A percentile compares a stretch with the other conserved stretches of the same genome.
Evolutionary conservation across 2,329 filamentous ascomycete genomes (phyloP).

Genomic region (Xylariaceae sp.): DNA sequence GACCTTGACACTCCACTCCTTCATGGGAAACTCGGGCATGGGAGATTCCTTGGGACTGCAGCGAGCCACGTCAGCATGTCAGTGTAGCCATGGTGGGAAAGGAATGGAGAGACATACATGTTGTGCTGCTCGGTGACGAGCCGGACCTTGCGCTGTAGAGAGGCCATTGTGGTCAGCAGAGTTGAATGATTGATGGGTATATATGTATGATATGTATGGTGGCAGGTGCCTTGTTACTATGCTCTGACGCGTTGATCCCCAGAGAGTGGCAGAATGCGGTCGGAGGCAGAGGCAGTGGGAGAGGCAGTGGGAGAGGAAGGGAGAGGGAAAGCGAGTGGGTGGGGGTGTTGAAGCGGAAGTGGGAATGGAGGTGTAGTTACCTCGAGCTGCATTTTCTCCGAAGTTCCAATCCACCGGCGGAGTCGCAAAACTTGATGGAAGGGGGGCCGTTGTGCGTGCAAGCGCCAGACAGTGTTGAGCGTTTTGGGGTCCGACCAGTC

Average conservation of each 20-base stretch:
- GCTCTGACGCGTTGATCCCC: too few species aligned
- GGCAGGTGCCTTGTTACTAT: too few species aligned
- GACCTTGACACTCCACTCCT: conserved; percentile 85
- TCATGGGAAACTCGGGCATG: conserved; percentile 85
- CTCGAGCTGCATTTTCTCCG: conserved; percentile 26
- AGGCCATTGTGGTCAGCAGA: conserved; percentile 19
- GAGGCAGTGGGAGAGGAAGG: neutral
- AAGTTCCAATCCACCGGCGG: neutral
- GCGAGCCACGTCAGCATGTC: conserved; percentile 17
- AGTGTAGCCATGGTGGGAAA: neutral
- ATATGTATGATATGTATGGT: neutral
- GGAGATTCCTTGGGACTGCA: conserved; percentile 73
- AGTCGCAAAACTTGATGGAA: neutral
- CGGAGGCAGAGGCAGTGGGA: neutral
- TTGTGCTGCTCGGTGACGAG: conserved; percentile 88
- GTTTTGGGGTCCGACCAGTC: too few species aligned
- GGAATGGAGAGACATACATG: conserved; percentile 56
- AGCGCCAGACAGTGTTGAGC: too few species aligned
- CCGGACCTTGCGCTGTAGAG: conserved; percentile 78
- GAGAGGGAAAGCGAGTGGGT: too few species aligned
- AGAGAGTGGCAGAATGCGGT: neutral
- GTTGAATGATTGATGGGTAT: neutral
- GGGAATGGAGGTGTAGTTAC: conserved; percentile 16
- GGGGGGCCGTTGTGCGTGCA: neutral
- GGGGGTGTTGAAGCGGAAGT: too few species aligned